These are phyloP conservation scores for Sherardia arvensis DNA, from an alignment of 257 asterid genomes.

Conservation along the genomic window DNA sequence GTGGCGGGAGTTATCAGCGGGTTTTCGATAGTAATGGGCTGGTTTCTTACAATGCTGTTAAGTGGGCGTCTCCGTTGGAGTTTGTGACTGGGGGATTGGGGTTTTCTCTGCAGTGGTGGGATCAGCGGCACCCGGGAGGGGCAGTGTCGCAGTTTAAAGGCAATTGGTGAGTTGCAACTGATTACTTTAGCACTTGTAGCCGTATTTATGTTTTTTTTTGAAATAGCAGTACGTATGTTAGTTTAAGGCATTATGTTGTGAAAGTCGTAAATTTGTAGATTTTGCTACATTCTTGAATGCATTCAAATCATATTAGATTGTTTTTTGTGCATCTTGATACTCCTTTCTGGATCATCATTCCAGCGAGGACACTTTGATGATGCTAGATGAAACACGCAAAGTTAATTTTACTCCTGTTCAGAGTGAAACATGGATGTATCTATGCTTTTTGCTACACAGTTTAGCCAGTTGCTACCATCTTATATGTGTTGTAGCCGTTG, in stretches of 20 bases:
- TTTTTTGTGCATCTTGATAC: slow-evolving; percentile 51
- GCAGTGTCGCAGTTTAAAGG: slow-evolving; percentile 65
- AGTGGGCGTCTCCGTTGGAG: slow-evolving; percentile 86
- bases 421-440: slow-evolving; percentile 40
- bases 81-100: slow-evolving; percentile 88
- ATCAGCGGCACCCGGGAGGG: slow-evolving; percentile 65
- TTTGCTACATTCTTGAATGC: neutral
- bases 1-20: slow-evolving; percentile 31
- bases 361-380: slow-evolving; percentile 69
- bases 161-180: slow-evolving; percentile 42
- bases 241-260: neutral
- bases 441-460: slow-evolving; percentile 37
- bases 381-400: slow-evolving; percentile 51
- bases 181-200: neutral
- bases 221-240: no score
- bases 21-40: slow-evolving; percentile 63
- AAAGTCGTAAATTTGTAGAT: neutral
- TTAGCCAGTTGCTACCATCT: neutral
- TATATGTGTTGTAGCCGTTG: neutral
- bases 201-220: no score
- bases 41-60: slow-evolving; percentile 63
- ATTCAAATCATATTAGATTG: no score
- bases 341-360: slow-evolving; percentile 38
- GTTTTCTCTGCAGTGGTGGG: slow-evolving; percentile 90
- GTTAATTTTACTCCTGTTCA: slow-evolving; percentile 32